phyloP scores from a whole-genome alignment of 805 yeast genomes.

The Candida rishiriensis region DNA sequence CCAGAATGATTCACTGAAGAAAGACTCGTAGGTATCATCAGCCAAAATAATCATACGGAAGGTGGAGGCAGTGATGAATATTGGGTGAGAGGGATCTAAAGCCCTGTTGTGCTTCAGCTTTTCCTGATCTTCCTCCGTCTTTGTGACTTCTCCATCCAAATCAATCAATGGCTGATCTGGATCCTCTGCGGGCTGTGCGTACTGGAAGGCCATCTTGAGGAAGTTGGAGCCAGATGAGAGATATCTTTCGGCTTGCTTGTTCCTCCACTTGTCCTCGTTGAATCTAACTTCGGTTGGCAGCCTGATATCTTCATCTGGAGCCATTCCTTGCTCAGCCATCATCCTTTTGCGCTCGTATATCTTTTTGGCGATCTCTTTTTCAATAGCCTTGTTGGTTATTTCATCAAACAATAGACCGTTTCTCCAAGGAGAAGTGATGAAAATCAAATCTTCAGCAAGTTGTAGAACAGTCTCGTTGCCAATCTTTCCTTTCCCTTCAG shows the following conservation, averaged over 20 bases:
- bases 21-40: constrained; percentile 85
- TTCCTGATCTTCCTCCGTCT: constrained; percentile 11
- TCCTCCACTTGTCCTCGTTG: constrained; percentile 57
- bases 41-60: constrained; percentile 93
- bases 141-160: constrained; percentile 34
- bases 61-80: constrained; percentile 72
- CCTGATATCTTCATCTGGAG: constrained; percentile 34
- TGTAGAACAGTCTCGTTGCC: constrained; percentile 76
- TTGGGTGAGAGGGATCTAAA: constrained; percentile 73
- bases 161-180: constrained; percentile 39
- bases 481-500: constrained; percentile 52
- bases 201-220: constrained; percentile 82
- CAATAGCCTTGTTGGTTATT: constrained; percentile 58
- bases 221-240: constrained; percentile 83
- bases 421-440: constrained; percentile 81
- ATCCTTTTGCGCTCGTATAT: constrained; percentile 39
- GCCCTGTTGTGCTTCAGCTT: constrained; percentile 68
- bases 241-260: constrained; percentile 72
- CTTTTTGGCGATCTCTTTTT: constrained; percentile 61
- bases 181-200: constrained; percentile 68
- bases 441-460: constrained; percentile 82
- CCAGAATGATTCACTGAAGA: constrained; percentile 68
- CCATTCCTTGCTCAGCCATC: constrained; percentile 29
- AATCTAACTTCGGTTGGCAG: constrained; percentile 58
- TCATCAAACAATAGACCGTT: constrained; percentile 64